These are phyloP conservation scores for Dimocarpus longan DNA, from an alignment of 345 rosid species.

Conservation along the genomic window DNA sequence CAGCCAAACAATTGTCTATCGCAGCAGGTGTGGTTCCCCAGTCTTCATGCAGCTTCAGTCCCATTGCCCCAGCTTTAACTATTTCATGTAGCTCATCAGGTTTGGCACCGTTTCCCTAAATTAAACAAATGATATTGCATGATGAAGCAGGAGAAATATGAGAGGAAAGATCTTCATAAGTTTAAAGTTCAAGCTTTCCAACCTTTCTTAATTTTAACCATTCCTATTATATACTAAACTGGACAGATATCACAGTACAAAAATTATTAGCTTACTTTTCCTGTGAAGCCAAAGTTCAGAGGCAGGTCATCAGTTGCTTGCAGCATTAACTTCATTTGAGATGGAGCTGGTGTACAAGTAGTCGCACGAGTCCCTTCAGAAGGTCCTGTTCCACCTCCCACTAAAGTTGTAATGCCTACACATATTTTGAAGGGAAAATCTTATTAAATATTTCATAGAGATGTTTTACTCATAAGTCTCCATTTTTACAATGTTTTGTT, in stretches of 20 bases:
- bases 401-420: constrained; percentile 85
- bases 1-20: constrained; percentile 83
- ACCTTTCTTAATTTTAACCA: neutral
- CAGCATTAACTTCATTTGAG: constrained; percentile 89
- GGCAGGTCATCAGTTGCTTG: constrained; percentile 95
- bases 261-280: constrained; percentile 63
- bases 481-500: neutral
- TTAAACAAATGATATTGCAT: constrained; percentile 7
- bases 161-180: constrained; percentile 8
- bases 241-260: neutral
- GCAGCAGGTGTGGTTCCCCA: constrained; percentile 99
- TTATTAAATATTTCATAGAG: neutral
- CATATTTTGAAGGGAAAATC: constrained; percentile 16
- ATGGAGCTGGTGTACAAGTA: constrained; percentile 88
- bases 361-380: constrained; percentile 97
- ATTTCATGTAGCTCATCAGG: constrained; percentile 77
- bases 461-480: constrained; percentile 2
- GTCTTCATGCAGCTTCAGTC: constrained; percentile 95
- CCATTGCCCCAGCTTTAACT: constrained; percentile 96
- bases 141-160: constrained; percentile 3
- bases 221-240: neutral
- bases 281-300: constrained; percentile 95
- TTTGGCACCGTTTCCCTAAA: constrained; percentile 79
- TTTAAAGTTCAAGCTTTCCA: constrained; percentile 11
- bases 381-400: constrained; percentile 99